Base-by-base conservation (phyloP, 345 rosid genomes). In the Salix exigua region DNA sequence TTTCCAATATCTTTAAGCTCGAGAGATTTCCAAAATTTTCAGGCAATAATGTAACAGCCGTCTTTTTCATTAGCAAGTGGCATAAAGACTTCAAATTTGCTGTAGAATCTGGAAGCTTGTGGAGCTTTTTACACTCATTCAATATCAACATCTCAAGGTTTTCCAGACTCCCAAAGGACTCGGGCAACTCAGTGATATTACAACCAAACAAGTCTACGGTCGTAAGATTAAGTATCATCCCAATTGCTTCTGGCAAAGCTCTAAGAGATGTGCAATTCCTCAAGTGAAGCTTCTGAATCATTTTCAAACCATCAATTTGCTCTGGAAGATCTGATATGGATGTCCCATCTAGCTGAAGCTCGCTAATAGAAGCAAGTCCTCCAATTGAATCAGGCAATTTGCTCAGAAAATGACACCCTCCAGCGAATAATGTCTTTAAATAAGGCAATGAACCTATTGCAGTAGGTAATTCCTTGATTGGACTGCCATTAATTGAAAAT, bases 101-200 rank as follows among this genome's bases (percentile, higher is more conserved):
- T 31, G 85, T 80, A 40, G 89, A 85, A 78, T 76, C 74, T 1
- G 92, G 92, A 58, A 89, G 87, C 70, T 72, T 83, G 12, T 66
- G 28, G 38, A 89, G 90, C 55, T 38, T 73, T 68, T 37, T 21
- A 19, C 92, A 89, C 33, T 73, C 1, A 18, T 73, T 79, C 74
- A 89, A 40, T 50, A 50, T 83, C 71, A 89, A 72, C 14, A 5
- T 46, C 23, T 26, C 64, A 61, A 87, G 88, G 71, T 75, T 86
- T 84, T 89, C 87, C 75, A 89, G 72, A 79, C 38, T 73, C 65
- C 89, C 90, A 35, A 86, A 16, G 48, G 90, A 86, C 68, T 84
- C 88, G 2, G 92, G 92, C 78, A 89, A 77, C 75, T 85, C 81
- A 0, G 55, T 83, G 26, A 89, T 82, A 33, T 60, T 71, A 72